Conservation (phyloP, 2,329 filamentous ascomycete species). For the Penicillium sp. region DNA sequence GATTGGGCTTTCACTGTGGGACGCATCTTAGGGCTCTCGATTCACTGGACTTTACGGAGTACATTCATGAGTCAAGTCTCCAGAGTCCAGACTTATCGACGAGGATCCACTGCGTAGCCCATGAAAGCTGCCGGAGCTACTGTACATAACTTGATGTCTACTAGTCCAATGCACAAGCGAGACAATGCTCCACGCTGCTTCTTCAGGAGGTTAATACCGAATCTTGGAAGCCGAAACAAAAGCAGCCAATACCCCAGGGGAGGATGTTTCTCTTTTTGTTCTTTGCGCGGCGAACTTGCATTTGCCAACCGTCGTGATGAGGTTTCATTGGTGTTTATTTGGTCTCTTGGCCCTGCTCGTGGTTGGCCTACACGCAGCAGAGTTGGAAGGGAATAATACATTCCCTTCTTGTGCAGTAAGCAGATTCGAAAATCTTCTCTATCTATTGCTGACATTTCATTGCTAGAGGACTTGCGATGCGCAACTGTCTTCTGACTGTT, state of each 20-base stretch:
- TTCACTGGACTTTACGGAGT: not conserved
- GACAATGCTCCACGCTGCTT: slow-evolving; percentile 9
- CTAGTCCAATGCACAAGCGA: not conserved
- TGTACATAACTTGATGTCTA: not conserved
- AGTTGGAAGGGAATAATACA: not conserved
- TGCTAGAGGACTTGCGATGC: slow-evolving; percentile 10
- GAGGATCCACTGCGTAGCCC: not conserved
- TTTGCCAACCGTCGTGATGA: slow-evolving; percentile 7
- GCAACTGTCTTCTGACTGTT: slow-evolving; percentile 14
- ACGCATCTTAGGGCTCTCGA: slow-evolving; percentile 1
- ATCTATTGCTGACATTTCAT: slow-evolving; percentile 1
- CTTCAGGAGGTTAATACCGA: slow-evolving; percentile 1
- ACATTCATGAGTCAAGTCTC: not conserved
- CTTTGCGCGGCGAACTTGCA: not conserved
- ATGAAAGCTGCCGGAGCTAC: not conserved
- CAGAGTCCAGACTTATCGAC: not conserved
- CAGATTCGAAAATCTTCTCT: not conserved
- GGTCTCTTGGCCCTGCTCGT: slow-evolving; percentile 10
- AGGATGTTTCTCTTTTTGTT: not conserved
- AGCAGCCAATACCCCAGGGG: slow-evolving; percentile 1
- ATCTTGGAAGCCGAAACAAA: slow-evolving; percentile 7
- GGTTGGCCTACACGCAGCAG: slow-evolving; percentile 3
- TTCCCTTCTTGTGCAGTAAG: slow-evolving; percentile 18
- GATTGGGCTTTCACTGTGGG: slow-evolving; percentile 7
- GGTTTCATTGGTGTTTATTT: slow-evolving; percentile 3